These are phyloP conservation scores for Limtongia smithiae DNA, from an alignment of 805 yeast species.

Conservation along the genomic window DNA sequence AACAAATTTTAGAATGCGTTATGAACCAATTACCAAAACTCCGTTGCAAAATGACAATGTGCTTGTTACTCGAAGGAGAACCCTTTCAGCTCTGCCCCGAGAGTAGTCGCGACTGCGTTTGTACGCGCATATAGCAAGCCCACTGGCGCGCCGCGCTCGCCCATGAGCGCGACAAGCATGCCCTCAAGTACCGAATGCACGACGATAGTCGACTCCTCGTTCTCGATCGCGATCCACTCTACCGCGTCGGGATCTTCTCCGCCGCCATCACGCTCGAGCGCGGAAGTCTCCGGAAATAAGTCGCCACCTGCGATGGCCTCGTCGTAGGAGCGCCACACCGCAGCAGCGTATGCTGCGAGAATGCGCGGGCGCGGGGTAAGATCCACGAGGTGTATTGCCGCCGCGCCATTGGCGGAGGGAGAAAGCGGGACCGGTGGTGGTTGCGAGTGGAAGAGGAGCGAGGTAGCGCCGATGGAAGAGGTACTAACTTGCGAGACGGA, in stretches of 20 bases:
- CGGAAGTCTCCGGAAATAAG: background rate
- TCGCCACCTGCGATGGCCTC: background rate
- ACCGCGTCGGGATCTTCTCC: background rate
- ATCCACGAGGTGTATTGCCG: constrained; percentile 18
- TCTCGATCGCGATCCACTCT: constrained; percentile 33
- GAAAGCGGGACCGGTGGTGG: background rate
- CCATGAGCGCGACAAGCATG: constrained; percentile 31
- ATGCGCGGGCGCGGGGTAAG: constrained; percentile 27
- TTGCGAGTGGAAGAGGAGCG: background rate
- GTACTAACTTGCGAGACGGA: constrained; percentile 18
- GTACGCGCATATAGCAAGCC: constrained; percentile 32
- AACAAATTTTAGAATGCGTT: too few species aligned
- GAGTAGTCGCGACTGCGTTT: constrained; percentile 29
- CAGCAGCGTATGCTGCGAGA: constrained; percentile 29
- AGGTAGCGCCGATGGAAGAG: background rate
- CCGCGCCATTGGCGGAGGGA: constrained; percentile 5
- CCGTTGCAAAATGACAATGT: too few species aligned
- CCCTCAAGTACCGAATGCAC: constrained; percentile 10
- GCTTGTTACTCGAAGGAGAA: constrained; percentile 19
- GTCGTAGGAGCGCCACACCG: constrained; percentile 26
- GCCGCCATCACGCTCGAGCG: background rate
- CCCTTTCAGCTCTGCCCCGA: constrained; percentile 31
- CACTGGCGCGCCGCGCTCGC: constrained; percentile 33
- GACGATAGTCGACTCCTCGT: constrained; percentile 27
- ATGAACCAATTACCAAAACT: too few species aligned